Evolutionary conservation across 2,329 filamentous ascomycete genomes (phyloP), one percentile per base, ranked within the genome.

Genomic region (Xylaria sp.): DNA sequence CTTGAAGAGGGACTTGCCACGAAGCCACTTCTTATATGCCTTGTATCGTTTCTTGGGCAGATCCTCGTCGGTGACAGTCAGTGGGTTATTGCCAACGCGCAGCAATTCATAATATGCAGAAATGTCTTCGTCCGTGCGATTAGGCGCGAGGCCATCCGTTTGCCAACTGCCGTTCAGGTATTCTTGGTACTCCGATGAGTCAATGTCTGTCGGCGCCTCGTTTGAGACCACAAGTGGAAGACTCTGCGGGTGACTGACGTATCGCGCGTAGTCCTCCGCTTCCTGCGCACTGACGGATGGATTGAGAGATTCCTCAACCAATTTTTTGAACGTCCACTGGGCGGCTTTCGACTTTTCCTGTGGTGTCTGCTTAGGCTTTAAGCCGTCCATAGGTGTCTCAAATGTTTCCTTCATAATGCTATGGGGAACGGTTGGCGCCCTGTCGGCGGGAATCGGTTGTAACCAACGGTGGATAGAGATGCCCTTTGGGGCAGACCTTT

Each of bases 1-100:
- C 82, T 98, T 98, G 80, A 98, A 98, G 76, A 98, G 87, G 75
- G 93, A 97, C 84, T 98, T 98, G 21, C 95, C 95, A 70, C 90
- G 88, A 77, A 99, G 84, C 95, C 96, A 99, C 81, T 98, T 97
- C 76, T 91, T 85, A 81, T 99, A 99, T 10, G 94, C 93, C 82
- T 97, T 98, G 81, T 99, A 99, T 74, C 96, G 86, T 86, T 98
- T 98, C 87, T 97, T 98, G 48, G 87, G 86, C 54, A 90, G 86
- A 79, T 98, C 96, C 76, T 97, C 94, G 53, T 94, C 91, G 1
- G 90, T 91, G 16, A 98, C 95, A 2, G 93, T 97, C 61, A 99
- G 82, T 21, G 93, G 93, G 75, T 97, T 93, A 69, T 96, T 92
- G 4, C 88, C 89, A 13, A 96, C 88, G 51, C 86, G 88, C 65